Evolutionary conservation across 140 eudicot genomes (phyloP), one percentile per base, ranked within the genome.

Genomic region (Oenanthe javanica): DNA sequence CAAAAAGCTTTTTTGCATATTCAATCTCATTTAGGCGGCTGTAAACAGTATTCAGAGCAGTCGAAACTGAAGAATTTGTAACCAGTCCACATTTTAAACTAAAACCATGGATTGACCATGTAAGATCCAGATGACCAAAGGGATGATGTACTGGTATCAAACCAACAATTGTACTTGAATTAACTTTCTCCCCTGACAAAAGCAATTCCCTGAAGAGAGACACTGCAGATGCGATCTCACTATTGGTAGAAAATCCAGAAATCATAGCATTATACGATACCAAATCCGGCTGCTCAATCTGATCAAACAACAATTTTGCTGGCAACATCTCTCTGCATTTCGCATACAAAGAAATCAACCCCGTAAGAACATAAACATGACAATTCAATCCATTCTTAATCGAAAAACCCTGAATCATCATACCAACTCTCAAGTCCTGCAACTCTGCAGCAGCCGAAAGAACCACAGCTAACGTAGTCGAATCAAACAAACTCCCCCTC

Each of bases 1-100:
- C 91, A 45, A 95, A 95, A 48, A 95, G 84, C 81, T 83, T 85
- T 83, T 92, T 88, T 42, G 97, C 92, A 70, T 50, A 75, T 49
- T 86, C 90, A 42, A 87, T 86, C 85, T 95, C 98, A 72, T 89
- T 90, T n/a, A 90, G 92, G 42, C 99, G 90, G 81, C 90, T 84
- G 77, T 95, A 95, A 46, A 93, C 99, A 4, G 98, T 92, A 38
- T 86, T 88, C 63, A 95, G 52, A 3, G 99, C 98, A 55, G 99
- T 95, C 72, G 97, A 89, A 50, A 95, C 90, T 47, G 99, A 86
- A 71, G 93, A 64, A 79, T 82, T 82, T 5, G 51, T 84, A 72
- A 89, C 52, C 81, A 91, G 79, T 55, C 87, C 91, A 13, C 69
- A 81, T 79, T 92, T 95, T 6, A 88, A 51, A 82, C 96, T 84